A percentile compares a stretch with the other conserved stretches of the same genome.
phyloP scores from a whole-genome alignment of 169 alveolate species.

The Toxoplasma gondii region DNA sequence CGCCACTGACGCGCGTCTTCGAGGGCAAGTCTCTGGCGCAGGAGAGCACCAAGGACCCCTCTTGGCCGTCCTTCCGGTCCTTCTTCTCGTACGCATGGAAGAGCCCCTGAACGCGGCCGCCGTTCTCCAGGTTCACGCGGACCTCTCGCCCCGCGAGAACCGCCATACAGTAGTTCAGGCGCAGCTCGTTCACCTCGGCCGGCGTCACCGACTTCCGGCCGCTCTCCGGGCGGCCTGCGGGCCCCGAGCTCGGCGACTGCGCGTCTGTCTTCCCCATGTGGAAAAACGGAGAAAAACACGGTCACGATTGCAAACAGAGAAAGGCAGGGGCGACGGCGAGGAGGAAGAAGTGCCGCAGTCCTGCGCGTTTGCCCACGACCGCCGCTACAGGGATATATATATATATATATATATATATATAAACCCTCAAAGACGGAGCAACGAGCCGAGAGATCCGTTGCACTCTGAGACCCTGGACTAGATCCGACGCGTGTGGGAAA shows the following conservation, averaged over 20 bases:
- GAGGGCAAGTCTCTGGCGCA: conserved; percentile 26
- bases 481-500: too few species aligned
- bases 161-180: conserved; percentile 15
- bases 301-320: background rate
- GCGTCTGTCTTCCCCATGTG: conserved; percentile 7
- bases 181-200: background rate
- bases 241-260: conserved; percentile 13
- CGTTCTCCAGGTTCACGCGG: conserved; percentile 21
- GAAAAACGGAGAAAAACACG: background rate
- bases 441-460: too few species aligned
- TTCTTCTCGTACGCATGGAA: conserved; percentile 14
- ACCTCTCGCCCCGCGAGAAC: conserved; percentile 12
- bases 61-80: background rate
- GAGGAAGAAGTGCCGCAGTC: too few species aligned
- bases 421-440: too few species aligned
- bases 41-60: background rate
- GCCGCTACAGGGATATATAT: too few species aligned
- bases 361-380: too few species aligned
- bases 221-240: background rate
- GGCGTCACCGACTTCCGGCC: background rate
- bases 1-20: conserved; percentile 13
- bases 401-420: too few species aligned
- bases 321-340: background rate
- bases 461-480: too few species aligned
- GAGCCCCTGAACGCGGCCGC: conserved; percentile 7